Evolutionary conservation across 2,329 filamentous ascomycete species (phyloP).

Genomic region (Penicillium sp.): DNA sequence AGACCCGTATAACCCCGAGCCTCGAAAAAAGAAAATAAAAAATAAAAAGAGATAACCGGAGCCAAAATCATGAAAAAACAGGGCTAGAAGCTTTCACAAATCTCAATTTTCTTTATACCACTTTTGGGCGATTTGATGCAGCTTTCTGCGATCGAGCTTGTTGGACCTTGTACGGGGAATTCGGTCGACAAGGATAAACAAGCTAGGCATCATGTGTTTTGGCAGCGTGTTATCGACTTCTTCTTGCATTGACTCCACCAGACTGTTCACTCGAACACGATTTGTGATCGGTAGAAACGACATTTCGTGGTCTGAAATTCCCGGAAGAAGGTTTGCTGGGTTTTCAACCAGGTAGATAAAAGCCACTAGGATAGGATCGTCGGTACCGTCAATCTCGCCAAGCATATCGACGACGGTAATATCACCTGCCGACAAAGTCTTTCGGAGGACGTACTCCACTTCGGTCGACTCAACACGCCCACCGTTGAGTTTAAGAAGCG

Average conservation of each 20-base stretch:
- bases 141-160: constrained; percentile 24
- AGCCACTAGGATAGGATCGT: constrained; percentile 16
- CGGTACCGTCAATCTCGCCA: constrained; percentile 15
- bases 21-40: no score
- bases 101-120: constrained; percentile 18
- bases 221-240: constrained; percentile 15
- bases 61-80: no score
- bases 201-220: constrained; percentile 17
- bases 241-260: constrained; percentile 3
- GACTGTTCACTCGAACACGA: constrained; percentile 4
- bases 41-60: no score
- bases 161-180: constrained; percentile 26
- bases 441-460: constrained; percentile 22
- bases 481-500: constrained; percentile 27
- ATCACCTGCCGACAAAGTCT: constrained; percentile 10
- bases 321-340: constrained; percentile 11
- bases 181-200: constrained; percentile 21
- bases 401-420: constrained; percentile 19
- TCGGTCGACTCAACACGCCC: constrained; percentile 22
- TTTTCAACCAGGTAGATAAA: constrained; percentile 19
- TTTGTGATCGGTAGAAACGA: constrained; percentile 10
- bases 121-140: constrained; percentile 19
- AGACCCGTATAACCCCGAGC: no score
- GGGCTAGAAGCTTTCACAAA: no score
- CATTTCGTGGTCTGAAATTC: constrained; percentile 12